phyloP scores from a whole-genome alignment of 2,329 filamentous ascomycete species.

The Paecilomyces formosus region DNA sequence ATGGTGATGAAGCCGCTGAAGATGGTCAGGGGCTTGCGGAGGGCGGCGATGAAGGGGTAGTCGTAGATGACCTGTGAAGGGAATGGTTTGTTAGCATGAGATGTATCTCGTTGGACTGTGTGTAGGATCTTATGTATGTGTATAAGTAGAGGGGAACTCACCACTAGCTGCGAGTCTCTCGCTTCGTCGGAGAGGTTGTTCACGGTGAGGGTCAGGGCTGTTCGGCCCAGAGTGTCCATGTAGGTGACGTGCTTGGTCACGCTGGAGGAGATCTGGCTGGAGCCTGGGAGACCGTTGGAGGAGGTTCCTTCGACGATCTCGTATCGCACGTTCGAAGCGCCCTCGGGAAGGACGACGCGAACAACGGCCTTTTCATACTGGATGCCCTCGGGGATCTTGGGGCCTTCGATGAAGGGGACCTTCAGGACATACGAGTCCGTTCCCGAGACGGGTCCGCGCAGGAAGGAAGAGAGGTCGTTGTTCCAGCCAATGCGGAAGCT shows the following conservation, averaged over 20 bases:
- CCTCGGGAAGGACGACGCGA: conserved; percentile 82
- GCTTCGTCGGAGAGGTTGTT: conserved; percentile 87
- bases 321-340: conserved; percentile 54
- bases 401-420: conserved; percentile 88
- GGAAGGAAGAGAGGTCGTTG: conserved; percentile 67
- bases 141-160: conserved; percentile 19
- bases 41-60: conserved; percentile 62
- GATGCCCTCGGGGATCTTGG: conserved; percentile 75
- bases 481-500: conserved; percentile 97
- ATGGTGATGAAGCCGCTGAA: conserved; percentile 66
- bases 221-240: conserved; percentile 87
- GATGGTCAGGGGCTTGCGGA: conserved; percentile 81
- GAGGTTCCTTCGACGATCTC: conserved; percentile 69
- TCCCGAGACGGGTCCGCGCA: conserved; percentile 54
- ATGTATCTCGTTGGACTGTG: not conserved
- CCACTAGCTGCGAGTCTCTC: conserved; percentile 71
- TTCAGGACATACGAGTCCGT: conserved; percentile 75
- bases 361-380: conserved; percentile 77
- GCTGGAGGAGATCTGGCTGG: conserved; percentile 44
- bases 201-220: conserved; percentile 69
- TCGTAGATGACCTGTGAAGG: conserved; percentile 64
- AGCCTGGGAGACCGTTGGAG: conserved; percentile 61
- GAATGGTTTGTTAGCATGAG: conserved; percentile 1
- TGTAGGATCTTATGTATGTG: no score
- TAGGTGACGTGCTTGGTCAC: conserved; percentile 72